These are phyloP conservation scores for Alternaria sp. DNA, from an alignment of 2,329 filamentous ascomycete species.

Conservation along the genomic window DNA sequence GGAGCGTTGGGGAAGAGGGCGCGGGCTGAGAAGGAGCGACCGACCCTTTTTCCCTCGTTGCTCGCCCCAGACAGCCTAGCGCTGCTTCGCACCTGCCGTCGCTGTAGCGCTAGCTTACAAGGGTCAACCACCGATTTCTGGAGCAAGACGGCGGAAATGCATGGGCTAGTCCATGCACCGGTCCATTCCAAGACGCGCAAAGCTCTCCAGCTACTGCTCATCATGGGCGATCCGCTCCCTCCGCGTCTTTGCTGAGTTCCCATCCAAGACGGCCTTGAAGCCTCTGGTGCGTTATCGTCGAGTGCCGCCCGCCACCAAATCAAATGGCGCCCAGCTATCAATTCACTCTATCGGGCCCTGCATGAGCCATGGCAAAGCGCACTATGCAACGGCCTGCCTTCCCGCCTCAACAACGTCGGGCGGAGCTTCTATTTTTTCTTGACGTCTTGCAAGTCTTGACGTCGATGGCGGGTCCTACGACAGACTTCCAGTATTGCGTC, in stretches of 20 bases:
- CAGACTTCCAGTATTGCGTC: background rate
- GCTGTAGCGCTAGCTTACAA: conserved; percentile 11
- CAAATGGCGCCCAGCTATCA: conserved; percentile 29
- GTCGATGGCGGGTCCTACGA: background rate
- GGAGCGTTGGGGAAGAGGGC: conserved; percentile 25
- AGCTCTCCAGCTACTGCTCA: conserved; percentile 1
- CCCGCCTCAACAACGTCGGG: conserved; percentile 16
- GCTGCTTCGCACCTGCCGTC: conserved; percentile 18
- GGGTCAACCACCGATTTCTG: conserved; percentile 15
- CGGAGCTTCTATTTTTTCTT: conserved; percentile 2
- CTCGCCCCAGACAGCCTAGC: conserved; percentile 21
- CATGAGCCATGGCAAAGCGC: conserved; percentile 27
- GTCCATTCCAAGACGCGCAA: conserved; percentile 7
- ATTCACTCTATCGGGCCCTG: conserved; percentile 19
- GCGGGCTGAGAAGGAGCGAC: conserved; percentile 20
- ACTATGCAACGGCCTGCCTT: conserved; percentile 19
- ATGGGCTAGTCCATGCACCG: conserved; percentile 17
- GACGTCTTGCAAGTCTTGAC: conserved; percentile 7
- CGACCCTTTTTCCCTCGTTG: conserved; percentile 24
- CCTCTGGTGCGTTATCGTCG: conserved; percentile 13
- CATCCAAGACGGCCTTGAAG: background rate
- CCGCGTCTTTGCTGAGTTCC: background rate
- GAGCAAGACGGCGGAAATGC: conserved; percentile 16
- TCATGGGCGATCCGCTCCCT: background rate
- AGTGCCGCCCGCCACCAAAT: conserved; percentile 21